A percentile compares a stretch with the other conserved stretches of the same genome.
phyloP scores from a whole-genome alignment of 371 early-diverging fungal genomes.

The Entomophthora muscae region DNA sequence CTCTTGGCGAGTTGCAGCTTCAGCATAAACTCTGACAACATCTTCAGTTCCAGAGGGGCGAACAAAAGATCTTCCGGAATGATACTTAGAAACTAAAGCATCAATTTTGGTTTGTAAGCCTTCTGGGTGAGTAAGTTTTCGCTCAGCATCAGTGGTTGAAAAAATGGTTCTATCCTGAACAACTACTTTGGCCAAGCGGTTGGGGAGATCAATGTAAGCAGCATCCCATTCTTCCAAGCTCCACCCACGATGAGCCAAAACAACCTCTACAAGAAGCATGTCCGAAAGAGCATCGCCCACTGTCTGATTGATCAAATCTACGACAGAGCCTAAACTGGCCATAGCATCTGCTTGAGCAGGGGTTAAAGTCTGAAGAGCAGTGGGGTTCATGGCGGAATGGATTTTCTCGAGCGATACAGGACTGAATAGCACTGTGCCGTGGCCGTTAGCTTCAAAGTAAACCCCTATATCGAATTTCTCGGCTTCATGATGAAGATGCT shows the following conservation, averaged over 20 bases:
- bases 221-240: constrained; percentile 74
- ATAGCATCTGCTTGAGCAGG: constrained; percentile 67
- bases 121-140: constrained; percentile 66
- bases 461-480: constrained; percentile 95
- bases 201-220: constrained; percentile 87
- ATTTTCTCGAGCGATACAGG: constrained; percentile 57
- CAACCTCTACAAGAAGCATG: constrained; percentile 87
- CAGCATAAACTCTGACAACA: constrained; percentile 96
- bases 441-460: constrained; percentile 99
- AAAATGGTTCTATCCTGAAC: constrained; percentile 76
- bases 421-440: constrained; percentile 97
- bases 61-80: constrained; percentile 83
- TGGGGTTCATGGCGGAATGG: constrained; percentile 39
- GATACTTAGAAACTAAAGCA: constrained; percentile 56
- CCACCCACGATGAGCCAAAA: constrained; percentile 66
- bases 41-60: constrained; percentile 99
- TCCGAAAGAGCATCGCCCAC: constrained; percentile 99
- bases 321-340: constrained; percentile 53
- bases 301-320: constrained; percentile 89
- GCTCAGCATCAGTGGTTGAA: constrained; percentile 91
- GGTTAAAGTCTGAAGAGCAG: constrained; percentile 9
- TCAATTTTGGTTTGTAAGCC: constrained; percentile 86
- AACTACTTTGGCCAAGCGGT: constrained; percentile 88
- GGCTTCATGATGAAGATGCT: constrained; percentile 97
- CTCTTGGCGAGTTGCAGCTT: constrained; percentile 78